Percentiles rank a stretch among this genome's conserved stretches.
phyloP scores from a whole-genome alignment of 257 asterid genomes.

The Eustoma russellianum region DNA sequence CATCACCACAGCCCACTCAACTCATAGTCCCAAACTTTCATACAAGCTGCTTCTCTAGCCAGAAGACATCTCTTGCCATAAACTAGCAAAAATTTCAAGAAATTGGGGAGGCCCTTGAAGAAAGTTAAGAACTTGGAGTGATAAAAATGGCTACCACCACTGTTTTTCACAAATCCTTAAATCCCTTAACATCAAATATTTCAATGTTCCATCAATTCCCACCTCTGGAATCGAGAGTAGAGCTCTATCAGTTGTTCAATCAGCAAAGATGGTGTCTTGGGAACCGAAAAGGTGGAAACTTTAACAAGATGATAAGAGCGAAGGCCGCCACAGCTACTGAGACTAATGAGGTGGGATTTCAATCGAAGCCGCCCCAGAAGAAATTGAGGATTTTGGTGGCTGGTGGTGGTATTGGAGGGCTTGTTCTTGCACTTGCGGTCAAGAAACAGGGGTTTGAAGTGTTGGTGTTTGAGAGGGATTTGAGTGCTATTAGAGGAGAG shows the following conservation, averaged over 20 bases:
- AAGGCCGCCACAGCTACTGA: conserved; percentile 28
- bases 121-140: not conserved
- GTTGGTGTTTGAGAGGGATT: conserved; percentile 87
- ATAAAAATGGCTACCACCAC: conserved; percentile 16
- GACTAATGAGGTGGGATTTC: conserved; percentile 8
- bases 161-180: conserved; percentile 36
- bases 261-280: conserved; percentile 10
- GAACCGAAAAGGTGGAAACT: conserved; percentile 16
- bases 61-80: too few species aligned
- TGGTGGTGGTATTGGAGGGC: conserved; percentile 95
- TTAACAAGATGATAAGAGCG: conserved; percentile 22
- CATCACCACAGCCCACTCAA: not conserved
- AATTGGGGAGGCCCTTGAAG: not conserved
- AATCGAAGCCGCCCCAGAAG: conserved; percentile 23
- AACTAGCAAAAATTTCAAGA: too few species aligned
- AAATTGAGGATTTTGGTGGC: conserved; percentile 76
- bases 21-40: not conserved
- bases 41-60: too few species aligned
- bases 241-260: conserved; percentile 20
- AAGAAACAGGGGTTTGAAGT: conserved; percentile 79
- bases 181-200: conserved; percentile 29
- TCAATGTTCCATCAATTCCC: conserved; percentile 37
- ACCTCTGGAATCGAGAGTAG: conserved; percentile 22
- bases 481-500: conserved; percentile 94
- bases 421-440: conserved; percentile 89